Conservation (phyloP, 2,329 filamentous ascomycete species). For the Tolypocladium ovalisporum region DNA sequence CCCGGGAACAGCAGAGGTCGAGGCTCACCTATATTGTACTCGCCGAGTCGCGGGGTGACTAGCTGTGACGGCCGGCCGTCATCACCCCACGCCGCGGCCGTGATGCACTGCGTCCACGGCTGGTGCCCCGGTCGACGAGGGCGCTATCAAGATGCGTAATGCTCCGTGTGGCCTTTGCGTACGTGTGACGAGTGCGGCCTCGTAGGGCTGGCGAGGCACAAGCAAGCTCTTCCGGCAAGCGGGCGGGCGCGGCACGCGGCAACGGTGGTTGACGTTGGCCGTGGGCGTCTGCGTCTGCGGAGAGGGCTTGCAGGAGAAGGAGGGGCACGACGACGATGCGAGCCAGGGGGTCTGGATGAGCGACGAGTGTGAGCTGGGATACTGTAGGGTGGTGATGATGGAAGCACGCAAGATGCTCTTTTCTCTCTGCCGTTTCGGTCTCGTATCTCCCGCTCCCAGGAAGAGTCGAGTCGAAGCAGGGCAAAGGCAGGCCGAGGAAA, state of each 20-base stretch:
- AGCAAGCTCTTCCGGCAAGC: neutral
- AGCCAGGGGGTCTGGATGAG: neutral
- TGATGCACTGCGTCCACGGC: neutral
- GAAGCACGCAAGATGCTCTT: neutral
- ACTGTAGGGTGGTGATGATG: neutral
- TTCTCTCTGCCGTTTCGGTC: neutral
- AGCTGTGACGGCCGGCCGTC: neutral
- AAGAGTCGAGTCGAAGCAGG: too few species aligned
- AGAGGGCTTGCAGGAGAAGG: neutral
- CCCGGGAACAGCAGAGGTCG: neutral
- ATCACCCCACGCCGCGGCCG: neutral
- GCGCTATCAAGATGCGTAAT: neutral
- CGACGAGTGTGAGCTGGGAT: neutral
- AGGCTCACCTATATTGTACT: conserved; percentile 1
- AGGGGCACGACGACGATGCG: neutral
- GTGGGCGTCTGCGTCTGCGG: neutral
- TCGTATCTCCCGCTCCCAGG: too few species aligned
- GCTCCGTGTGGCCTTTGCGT: conserved; percentile 1
- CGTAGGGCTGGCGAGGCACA: conserved; percentile 4
- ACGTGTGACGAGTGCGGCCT: conserved; percentile 5
- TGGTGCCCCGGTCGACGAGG: neutral
- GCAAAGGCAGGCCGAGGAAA: neutral
- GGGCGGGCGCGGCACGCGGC: neutral
- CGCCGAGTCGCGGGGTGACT: neutral
- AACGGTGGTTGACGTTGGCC: neutral